Evolutionary conservation across 2,329 filamentous ascomycete species (phyloP), one percentile per base, ranked within the genome.

Genomic region (Arthroderma uncinatum): DNA sequence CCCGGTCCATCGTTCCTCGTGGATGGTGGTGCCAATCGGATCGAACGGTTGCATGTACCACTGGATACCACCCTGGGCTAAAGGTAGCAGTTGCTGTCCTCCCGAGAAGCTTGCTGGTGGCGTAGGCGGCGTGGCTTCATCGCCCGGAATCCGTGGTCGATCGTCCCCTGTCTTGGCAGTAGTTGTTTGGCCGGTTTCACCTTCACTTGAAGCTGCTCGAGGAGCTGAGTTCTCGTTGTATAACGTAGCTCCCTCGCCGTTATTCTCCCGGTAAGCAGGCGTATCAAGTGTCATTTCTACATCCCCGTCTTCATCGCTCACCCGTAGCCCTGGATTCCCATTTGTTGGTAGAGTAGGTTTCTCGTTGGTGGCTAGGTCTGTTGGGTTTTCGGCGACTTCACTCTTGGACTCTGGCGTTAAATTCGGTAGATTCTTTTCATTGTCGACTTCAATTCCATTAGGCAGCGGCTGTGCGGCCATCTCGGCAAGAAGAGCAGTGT

Each of bases 11-110:
- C 83, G 79, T 71, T 92, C 87, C 62, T 86, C 85, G 57, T 87
- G 77, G 8, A 92, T 82, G 0, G 86, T 92, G 0, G 89, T 95
- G 57, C 90, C 92, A 55, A 82, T 66, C 56, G 87, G 86, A 54
- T 93, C 82, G 67, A 94, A 94, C 7, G 82, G 79, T 66, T 87
- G 82, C 59, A 95, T 80, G 70, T 95, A 95, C 89, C 90, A 96
- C 6, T 89, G 83, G 10, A 95, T 77, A 34, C 92, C 92, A 58
- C 92, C 92, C 53, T 85, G 79, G 1, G 80, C 80, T 47, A 89
- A 75, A 10, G 79, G 75, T 36, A 69, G 65, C 56, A 73, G 73
- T 55, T 74, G 68, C 39, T 74, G 70, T n/a, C 68, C 70, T 12
- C 53, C 60, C 57, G 73, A 68, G 54, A 68, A 67, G 58, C 69